Base-by-base conservation (phyloP, 2,329 filamentous ascomycete genomes). In the Diplodia seriata region DNA sequence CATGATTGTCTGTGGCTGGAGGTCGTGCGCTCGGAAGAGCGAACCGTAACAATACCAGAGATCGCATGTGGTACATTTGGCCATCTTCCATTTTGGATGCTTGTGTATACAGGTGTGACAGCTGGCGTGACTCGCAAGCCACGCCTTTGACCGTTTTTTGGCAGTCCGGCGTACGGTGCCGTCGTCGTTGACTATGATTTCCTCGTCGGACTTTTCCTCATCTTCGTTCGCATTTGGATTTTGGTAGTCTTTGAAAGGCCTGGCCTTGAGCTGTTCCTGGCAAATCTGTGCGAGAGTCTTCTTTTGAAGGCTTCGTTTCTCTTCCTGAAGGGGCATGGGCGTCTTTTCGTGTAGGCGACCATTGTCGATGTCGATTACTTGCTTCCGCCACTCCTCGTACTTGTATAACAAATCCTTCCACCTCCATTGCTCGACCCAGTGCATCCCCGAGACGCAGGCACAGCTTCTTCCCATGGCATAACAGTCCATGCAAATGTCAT, bases 401-500 rank as follows among this genome's bases (percentile, higher is more conserved):
- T 91, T 90, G 62, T 88, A 83, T 0, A 88, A 84, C 12, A 99
- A 83, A 15, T 93, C 88, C 51, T 88, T 85, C 94, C 94, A 98
- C 14, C 87, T 83, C 85, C 94, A 97, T 76, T 98, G 95, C 76
- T 99, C 94, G 62, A 92, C 93, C 94, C 94, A 99, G 69, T 87
- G 88, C 12, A 97, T 85, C 12, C 89, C 89, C 3, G 94, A 97
- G 62, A 97, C 86, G 75, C 95, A 99, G 3, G 87, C 88, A 76
- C 95, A 99, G 55, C 94, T 97, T 63, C 95, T 88, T 26, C 95
- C 95, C 91, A 98, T 97, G n/a, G 89, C 91, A 75, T 97, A 99
- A 76, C 95, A 99, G 73, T 99, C 95, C 91, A 99, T 94, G 75
- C 95, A 99, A 26, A 99, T 86, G 77, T 99, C 95, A 76, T 98